Evolutionary conservation across 192 early-diverging fungal genomes (phyloP).

Genomic region (Chytriomyces confervae): DNA sequence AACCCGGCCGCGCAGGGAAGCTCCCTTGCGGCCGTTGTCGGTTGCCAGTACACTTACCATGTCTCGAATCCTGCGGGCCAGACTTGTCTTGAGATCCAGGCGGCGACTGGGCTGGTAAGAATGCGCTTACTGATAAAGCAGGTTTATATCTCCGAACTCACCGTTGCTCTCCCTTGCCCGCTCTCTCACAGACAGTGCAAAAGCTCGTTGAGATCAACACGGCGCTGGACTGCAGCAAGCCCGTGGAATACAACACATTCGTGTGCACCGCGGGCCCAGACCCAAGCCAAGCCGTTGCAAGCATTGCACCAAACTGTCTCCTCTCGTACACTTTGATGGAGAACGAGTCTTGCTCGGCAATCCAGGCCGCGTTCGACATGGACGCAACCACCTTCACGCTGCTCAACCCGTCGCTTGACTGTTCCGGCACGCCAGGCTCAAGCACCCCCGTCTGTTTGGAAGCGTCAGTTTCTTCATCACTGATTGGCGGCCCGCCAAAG

Average conservation of each 20-base stretch:
- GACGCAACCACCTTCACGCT: slow-evolving; percentile 10
- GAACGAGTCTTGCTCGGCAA: slow-evolving; percentile 10
- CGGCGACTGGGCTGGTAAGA: slow-evolving; percentile 26
- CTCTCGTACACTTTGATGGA: not conserved
- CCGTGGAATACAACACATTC: not conserved
- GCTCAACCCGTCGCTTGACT: slow-evolving; percentile 6
- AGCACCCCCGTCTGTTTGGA: slow-evolving; percentile 3
- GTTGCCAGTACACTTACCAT: not conserved
- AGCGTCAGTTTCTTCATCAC: not conserved
- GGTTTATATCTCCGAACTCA: not conserved
- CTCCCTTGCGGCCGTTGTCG: slow-evolving; percentile 9
- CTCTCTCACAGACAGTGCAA: not conserved
- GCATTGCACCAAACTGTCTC: not conserved
- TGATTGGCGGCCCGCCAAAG: not conserved
- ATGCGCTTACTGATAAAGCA: not conserved
- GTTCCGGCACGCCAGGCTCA: not conserved
- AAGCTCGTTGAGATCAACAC: slow-evolving; percentile 1
- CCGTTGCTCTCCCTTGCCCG: too few species aligned
- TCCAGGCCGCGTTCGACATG: slow-evolving; percentile 13
- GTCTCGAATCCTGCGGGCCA: not conserved
- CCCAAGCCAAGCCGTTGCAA: not conserved
- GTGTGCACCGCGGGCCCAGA: not conserved
- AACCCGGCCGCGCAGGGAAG: not conserved
- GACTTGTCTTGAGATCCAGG: slow-evolving; percentile 1
- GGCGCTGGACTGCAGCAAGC: slow-evolving; percentile 7